Conservation (phyloP, 805 yeast genomes). For the Kodamaea kaohsiungensis region DNA sequence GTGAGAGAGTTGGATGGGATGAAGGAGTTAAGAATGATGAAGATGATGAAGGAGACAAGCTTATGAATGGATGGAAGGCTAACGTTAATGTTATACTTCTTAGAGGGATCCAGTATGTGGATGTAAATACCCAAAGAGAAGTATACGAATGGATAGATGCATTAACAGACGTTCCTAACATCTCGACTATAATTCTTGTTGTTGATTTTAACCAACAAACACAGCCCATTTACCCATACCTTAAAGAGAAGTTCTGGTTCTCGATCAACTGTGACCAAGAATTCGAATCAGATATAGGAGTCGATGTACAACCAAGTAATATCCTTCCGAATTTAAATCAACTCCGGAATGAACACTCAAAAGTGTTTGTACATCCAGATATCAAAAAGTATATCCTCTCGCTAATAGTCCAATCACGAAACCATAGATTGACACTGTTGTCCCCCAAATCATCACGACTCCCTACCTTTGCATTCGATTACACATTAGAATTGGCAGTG, state of each 20-base stretch:
- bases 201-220: constrained; percentile 6
- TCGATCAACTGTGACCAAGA: constrained; percentile 12
- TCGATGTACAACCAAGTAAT: not conserved
- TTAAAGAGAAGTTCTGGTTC: constrained; percentile 18
- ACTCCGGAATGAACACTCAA: not conserved
- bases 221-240: constrained; percentile 10
- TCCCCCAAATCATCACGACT: constrained; percentile 37
- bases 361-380: constrained; percentile 35
- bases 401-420: constrained; percentile 35
- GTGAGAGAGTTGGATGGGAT: not conserved
- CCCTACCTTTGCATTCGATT: constrained; percentile 32
- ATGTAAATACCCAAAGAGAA: constrained; percentile 8
- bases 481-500: constrained; percentile 27
- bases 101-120: constrained; percentile 1
- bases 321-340: not conserved
- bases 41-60: not conserved
- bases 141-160: constrained; percentile 9
- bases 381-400: constrained; percentile 39
- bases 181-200: constrained; percentile 12
- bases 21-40: not conserved
- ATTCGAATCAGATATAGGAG: constrained; percentile 4
- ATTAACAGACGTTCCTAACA: constrained; percentile 5
- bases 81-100: not conserved
- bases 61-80: not conserved
- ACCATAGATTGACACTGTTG: constrained; percentile 41